phyloP scores from a whole-genome alignment of 1,139 yeast species.

The Suhomyces maxii region DNA sequence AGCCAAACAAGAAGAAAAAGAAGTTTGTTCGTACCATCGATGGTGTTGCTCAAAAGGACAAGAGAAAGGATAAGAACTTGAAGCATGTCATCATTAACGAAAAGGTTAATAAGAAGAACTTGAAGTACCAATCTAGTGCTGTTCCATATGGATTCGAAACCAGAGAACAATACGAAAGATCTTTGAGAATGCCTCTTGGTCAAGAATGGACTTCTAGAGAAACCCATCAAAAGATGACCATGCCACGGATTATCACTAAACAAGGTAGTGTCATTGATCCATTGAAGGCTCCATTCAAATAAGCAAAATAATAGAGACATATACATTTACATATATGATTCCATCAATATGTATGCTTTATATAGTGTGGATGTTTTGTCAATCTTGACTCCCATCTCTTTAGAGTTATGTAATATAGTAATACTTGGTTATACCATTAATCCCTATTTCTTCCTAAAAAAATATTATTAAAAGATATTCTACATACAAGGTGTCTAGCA shows the following conservation, averaged over 20 bases:
- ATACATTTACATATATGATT: neutral
- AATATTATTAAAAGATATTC: no score
- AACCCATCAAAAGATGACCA: slow-evolving; percentile 82
- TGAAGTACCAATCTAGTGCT: slow-evolving; percentile 78
- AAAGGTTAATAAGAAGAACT: slow-evolving; percentile 75
- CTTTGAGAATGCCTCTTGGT: slow-evolving; percentile 94
- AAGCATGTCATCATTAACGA: slow-evolving; percentile 89
- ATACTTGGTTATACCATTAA: neutral
- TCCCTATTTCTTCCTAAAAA: no score
- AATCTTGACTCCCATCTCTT: no score
- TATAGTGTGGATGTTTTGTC: no score
- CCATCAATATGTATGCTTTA: no score
- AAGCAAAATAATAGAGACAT: slow-evolving; percentile 5
- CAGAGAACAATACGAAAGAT: slow-evolving; percentile 90
- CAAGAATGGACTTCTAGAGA: slow-evolving; percentile 94
- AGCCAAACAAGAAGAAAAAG: slow-evolving; percentile 45
- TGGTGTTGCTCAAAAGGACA: slow-evolving; percentile 70
- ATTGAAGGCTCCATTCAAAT: slow-evolving; percentile 67
- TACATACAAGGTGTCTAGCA: no score
- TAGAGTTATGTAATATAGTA: slow-evolving; percentile 1
- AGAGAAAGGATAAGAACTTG: slow-evolving; percentile 75
- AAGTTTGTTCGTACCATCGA: slow-evolving; percentile 66
- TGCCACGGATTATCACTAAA: slow-evolving; percentile 84
- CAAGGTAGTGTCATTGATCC: slow-evolving; percentile 93
- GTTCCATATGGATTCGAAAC: slow-evolving; percentile 95